Evolutionary conservation across 495 filamentous ascomycete genomes (phyloP).

Genomic region (Baudoinia panamericana): DNA sequence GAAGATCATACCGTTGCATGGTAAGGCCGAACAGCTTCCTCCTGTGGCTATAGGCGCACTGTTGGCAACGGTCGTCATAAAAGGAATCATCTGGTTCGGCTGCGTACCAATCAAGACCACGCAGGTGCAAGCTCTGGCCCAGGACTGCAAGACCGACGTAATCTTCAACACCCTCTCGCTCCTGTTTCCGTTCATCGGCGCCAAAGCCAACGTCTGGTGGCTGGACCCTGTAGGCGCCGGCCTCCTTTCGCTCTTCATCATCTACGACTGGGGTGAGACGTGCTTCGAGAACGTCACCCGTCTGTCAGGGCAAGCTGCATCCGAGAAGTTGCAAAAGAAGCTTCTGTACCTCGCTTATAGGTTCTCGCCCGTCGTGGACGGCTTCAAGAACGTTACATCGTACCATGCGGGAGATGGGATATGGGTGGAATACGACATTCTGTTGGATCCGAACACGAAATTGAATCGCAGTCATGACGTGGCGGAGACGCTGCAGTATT

Average conservation of each 20-base stretch:
- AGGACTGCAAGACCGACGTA: slow-evolving; percentile 41
- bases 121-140: slow-evolving; percentile 38
- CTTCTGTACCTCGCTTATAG: slow-evolving; percentile 35
- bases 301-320: slow-evolving; percentile 31
- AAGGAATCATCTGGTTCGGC: slow-evolving; percentile 36
- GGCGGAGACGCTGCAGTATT: slow-evolving; percentile 40
- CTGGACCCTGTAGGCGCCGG: slow-evolving; percentile 36
- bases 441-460: slow-evolving; percentile 32
- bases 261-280: slow-evolving; percentile 37
- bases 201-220: slow-evolving; percentile 34
- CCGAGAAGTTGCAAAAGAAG: slow-evolving; percentile 29
- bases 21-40: slow-evolving; percentile 28
- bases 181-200: slow-evolving; percentile 36
- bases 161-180: slow-evolving; percentile 40
- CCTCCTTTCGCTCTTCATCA: slow-evolving; percentile 37
- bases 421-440: slow-evolving; percentile 37
- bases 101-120: slow-evolving; percentile 37
- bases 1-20: slow-evolving; percentile 30
- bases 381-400: slow-evolving; percentile 35
- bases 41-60: slow-evolving; percentile 33
- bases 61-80: slow-evolving; percentile 33
- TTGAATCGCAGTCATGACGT: slow-evolving; percentile 35
- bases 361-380: slow-evolving; percentile 34
- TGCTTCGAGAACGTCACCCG: slow-evolving; percentile 36
- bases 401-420: slow-evolving; percentile 40